Evolutionary conservation across 2,329 filamentous ascomycete genomes (phyloP).

Genomic region (Zymoseptoria brevis): DNA sequence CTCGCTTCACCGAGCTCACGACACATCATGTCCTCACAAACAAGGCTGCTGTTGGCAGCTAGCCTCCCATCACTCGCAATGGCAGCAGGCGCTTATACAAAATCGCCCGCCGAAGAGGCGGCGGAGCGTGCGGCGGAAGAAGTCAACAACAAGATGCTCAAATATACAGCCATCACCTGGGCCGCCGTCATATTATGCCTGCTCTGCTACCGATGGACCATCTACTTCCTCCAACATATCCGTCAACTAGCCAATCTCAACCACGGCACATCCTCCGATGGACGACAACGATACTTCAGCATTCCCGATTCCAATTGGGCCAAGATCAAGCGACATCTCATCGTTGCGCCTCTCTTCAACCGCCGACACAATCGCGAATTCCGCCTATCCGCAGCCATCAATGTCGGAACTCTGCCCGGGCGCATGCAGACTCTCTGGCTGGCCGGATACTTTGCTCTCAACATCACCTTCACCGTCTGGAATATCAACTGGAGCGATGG

Average conservation of each 20-base stretch:
- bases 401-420: constrained; percentile 43
- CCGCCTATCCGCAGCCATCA: constrained; percentile 42
- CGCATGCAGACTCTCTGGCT: constrained; percentile 43
- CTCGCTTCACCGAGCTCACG: background rate
- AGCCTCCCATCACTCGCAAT: constrained; percentile 5
- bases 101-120: constrained; percentile 1
- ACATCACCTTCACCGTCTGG: constrained; percentile 40
- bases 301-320: constrained; percentile 47
- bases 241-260: constrained; percentile 67
- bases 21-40: constrained; percentile 6
- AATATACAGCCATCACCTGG: constrained; percentile 42
- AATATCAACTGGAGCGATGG: constrained; percentile 51
- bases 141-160: constrained; percentile 27
- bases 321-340: constrained; percentile 38
- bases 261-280: constrained; percentile 52
- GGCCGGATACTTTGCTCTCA: constrained; percentile 42
- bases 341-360: constrained; percentile 41
- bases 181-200: constrained; percentile 55
- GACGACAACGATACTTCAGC: constrained; percentile 65
- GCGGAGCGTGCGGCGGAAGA: constrained; percentile 10
- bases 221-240: constrained; percentile 57
- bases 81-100: constrained; percentile 2
- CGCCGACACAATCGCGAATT: constrained; percentile 45
- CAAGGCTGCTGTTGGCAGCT: constrained; percentile 14
- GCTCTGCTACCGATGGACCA: constrained; percentile 58